Evolutionary conservation across 2,329 filamentous ascomycete genomes (phyloP), one percentile per base, ranked within the genome.

Genomic region (Aquanectria penicillioides): DNA sequence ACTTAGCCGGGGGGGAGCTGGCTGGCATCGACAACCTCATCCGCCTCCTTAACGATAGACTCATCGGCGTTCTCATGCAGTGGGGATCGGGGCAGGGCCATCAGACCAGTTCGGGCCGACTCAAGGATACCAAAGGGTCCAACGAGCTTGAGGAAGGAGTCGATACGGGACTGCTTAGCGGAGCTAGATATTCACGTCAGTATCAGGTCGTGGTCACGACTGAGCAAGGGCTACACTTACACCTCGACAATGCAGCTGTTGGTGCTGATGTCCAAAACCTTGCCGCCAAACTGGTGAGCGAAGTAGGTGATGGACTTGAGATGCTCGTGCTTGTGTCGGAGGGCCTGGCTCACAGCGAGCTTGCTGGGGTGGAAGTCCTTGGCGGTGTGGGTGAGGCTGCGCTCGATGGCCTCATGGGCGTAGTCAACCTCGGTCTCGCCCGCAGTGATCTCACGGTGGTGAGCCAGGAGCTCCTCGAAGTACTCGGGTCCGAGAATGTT

Each of bases 231-330:
- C 15, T 26, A 11, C 25, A 86, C 91, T 85, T 86, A 94, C 92
- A 99, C 78, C 79, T 99, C 95, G 59, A 99, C 94, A 76, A 98
- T 98, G 80, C 95, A 98, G 81, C 96, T 98, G 79, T 92, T 97
- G 50, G 92, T 97, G 83, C 93, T 97, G 71, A 99, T 98, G 77
- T 99, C 95, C 70, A 99, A 79, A 22, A 99, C 92, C 81, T 99
- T 99, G 65, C 95, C 95, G 56, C 94, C 94, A 71, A 99, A 99
- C 73, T 99, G 95, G 80, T 99, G 95, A 15, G 94, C 90, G 74
- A 99, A 88, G 78, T 97, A 95, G 55, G 95, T 99, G 72, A 99
- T 97, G 56, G 91, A 93, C 81, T 94, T 92, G 69, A 99, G 80
- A 82, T 99, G 95, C 82, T 98, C 93, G 76, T 98, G 94, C 84